Conservation (phyloP, 2,329 filamentous ascomycete genomes). For the Akanthomyces lecanii region DNA sequence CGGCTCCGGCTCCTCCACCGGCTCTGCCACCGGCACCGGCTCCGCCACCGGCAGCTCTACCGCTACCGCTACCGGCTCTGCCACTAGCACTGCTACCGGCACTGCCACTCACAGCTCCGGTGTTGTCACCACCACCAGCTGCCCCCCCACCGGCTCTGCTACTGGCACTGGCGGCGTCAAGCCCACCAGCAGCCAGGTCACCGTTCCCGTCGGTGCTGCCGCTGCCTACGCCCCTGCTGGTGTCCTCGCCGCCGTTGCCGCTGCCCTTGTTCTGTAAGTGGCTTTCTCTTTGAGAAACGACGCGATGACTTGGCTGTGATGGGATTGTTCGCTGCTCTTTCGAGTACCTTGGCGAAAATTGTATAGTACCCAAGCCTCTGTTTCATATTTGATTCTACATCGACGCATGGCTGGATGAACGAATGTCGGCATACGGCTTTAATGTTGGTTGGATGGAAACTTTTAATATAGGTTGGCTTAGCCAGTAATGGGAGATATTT, state of each 20-base stretch:
- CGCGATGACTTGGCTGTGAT: slow-evolving; percentile 11
- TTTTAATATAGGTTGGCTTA: slow-evolving; percentile 17
- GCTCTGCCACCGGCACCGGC: background rate
- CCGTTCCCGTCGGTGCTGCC: slow-evolving; percentile 8
- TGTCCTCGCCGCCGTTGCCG: slow-evolving; percentile 16
- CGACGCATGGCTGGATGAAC: slow-evolving; percentile 1
- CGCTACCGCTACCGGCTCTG: background rate
- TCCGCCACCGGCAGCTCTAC: background rate
- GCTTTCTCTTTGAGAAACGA: slow-evolving; percentile 6
- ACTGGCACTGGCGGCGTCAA: slow-evolving; percentile 17
- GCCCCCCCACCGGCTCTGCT: background rate
- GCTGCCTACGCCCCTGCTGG: slow-evolving; percentile 15
- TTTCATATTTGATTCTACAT: slow-evolving; percentile 10
- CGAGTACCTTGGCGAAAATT: slow-evolving; percentile 7
- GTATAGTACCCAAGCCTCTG: slow-evolving; percentile 17
- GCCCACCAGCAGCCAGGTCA: slow-evolving; percentile 15
- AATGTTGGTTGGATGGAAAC: slow-evolving; percentile 12
- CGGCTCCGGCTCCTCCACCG: background rate
- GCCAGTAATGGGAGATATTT: slow-evolving; percentile 13
- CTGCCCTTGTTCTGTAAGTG: slow-evolving; percentile 18
- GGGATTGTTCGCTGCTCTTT: slow-evolving; percentile 6
- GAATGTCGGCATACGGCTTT: background rate
- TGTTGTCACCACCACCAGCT: background rate
- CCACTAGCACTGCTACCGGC: slow-evolving; percentile 9
- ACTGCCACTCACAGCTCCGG: background rate